Percentiles rank a stretch among this genome's conserved stretches.
Conservation (phyloP, 139 green algal species). For the Nannochloris sp. region DNA sequence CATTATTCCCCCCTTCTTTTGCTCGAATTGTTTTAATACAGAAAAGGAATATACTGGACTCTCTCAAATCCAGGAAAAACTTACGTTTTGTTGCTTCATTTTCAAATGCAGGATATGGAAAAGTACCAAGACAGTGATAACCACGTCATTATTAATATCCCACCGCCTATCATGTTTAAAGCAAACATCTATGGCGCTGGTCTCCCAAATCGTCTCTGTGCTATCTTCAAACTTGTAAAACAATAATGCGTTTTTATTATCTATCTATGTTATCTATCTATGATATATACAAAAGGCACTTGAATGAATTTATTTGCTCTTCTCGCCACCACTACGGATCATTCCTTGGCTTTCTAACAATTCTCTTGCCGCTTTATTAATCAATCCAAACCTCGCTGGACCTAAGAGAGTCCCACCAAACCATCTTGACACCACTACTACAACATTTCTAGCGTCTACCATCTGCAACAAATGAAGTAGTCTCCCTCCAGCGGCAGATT, state of each 20-base stretch:
- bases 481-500: constrained; percentile 66
- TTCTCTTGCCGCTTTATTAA: constrained; percentile 77
- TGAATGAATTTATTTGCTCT: constrained; percentile 7
- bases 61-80: too few relatives aligned
- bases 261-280: not conserved
- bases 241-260: not conserved
- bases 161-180: constrained; percentile 33
- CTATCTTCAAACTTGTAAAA: constrained; percentile 6
- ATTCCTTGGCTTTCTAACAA: constrained; percentile 48
- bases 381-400: constrained; percentile 65
- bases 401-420: constrained; percentile 72
- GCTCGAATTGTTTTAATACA: too few relatives aligned
- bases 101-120: constrained; percentile 13
- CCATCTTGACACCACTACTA: constrained; percentile 77
- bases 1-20: too few relatives aligned
- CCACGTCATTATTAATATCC: constrained; percentile 32
- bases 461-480: constrained; percentile 77
- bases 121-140: constrained; percentile 17
- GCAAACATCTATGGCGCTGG: constrained; percentile 12
- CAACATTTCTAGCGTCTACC: constrained; percentile 28
- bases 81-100: too few relatives aligned
- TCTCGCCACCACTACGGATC: not conserved
- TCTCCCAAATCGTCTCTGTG: constrained; percentile 9
- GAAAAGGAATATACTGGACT: too few relatives aligned
- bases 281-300: not conserved